A percentile compares a stretch with the other conserved stretches of the same genome.
Conservation (phyloP, 257 asterid genomes). For the Rehmannia glutinosa region DNA sequence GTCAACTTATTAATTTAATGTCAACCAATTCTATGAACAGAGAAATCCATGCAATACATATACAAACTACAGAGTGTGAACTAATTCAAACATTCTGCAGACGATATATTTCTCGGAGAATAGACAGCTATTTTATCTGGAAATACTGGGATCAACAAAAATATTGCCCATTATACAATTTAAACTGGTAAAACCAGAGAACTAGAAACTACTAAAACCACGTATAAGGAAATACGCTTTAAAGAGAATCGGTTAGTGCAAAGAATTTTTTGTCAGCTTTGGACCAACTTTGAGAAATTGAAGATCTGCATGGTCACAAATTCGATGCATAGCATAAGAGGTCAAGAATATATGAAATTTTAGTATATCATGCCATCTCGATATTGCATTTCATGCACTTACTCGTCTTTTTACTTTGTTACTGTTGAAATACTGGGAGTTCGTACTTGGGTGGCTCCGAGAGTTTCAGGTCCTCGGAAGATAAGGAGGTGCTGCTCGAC, state of each 20-base stretch:
- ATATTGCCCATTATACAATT: background rate
- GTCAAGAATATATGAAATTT: background rate
- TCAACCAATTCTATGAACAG: background rate
- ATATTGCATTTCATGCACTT: background rate
- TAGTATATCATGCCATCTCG: background rate
- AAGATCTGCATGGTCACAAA: background rate
- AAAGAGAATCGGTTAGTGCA: background rate
- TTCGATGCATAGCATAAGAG: background rate
- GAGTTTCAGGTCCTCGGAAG: conserved; percentile 23
- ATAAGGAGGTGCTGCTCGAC: conserved; percentile 37
- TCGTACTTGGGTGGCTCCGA: conserved; percentile 26
- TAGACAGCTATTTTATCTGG: no score
- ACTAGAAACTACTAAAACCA: background rate
- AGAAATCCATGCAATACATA: background rate
- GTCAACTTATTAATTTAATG: no score
- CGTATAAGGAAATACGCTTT: background rate
- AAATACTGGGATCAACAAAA: background rate
- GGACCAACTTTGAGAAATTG: background rate
- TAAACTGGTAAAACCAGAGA: background rate
- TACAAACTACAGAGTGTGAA: no score
- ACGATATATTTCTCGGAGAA: no score
- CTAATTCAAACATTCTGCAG: background rate
- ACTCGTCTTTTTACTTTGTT: background rate
- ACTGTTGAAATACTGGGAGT: conserved; percentile 45
- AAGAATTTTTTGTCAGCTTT: background rate